phyloP scores from a whole-genome alignment of 345 rosid species.

The Limnanthes douglasii region DNA sequence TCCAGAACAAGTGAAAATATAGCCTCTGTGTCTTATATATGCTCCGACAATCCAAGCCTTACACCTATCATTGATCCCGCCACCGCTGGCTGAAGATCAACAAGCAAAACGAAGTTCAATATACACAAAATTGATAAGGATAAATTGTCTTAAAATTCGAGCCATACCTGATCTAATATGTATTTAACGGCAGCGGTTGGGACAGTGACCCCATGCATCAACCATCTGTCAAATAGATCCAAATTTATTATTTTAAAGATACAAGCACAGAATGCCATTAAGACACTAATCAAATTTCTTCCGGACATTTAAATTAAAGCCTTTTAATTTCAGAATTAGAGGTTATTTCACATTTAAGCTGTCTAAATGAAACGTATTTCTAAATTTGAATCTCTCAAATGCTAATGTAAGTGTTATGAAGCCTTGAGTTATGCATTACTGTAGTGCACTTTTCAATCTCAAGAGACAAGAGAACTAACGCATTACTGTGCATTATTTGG shows the following conservation, averaged over 20 bases:
- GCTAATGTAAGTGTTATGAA: no score
- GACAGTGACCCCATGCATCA: constrained; percentile 83
- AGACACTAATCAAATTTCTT: no score
- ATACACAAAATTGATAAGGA: not conserved
- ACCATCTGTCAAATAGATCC: constrained; percentile 43
- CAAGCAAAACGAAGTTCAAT: no score
- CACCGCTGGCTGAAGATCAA: constrained; percentile 47
- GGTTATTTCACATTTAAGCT: no score
- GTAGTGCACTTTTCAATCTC: no score
- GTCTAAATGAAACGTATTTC: no score
- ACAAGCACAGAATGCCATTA: constrained; percentile 2
- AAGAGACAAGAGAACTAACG: no score
- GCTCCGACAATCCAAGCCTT: constrained; percentile 72
- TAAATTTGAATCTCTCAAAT: no score
- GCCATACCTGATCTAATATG: constrained; percentile 61
- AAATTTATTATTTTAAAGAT: not conserved
- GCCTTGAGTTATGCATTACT: no score
- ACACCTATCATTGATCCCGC: constrained; percentile 96
- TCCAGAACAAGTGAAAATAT: constrained; percentile 65
- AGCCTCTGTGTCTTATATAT: constrained; percentile 52
- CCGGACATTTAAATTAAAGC: no score
- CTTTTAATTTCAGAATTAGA: no score
- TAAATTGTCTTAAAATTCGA: not conserved
- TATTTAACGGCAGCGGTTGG: constrained; percentile 83
- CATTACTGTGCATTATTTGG: not conserved